phyloP scores from a whole-genome alignment of 2,329 filamentous ascomycete species.

The Emergomyces orientalis region DNA sequence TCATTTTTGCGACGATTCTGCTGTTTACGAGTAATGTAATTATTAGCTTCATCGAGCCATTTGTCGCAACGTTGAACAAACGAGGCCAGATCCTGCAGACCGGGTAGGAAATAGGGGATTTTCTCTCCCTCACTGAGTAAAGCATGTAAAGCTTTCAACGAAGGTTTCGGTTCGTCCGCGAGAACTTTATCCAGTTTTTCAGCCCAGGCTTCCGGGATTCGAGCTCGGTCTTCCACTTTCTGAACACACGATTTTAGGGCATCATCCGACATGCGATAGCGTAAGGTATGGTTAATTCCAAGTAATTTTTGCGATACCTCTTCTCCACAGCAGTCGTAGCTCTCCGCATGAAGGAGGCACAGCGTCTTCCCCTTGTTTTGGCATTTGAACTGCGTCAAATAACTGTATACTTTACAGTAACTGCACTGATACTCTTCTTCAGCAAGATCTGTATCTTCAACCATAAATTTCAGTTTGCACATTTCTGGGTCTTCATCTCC shows the following conservation, averaged over 20 bases:
- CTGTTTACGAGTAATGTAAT: constrained; percentile 93
- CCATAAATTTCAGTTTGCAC: constrained; percentile 53
- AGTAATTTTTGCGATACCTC: constrained; percentile 57
- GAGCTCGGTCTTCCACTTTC: constrained; percentile 78
- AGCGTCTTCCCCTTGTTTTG: constrained; percentile 68
- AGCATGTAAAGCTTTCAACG: constrained; percentile 73
- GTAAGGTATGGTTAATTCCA: constrained; percentile 62
- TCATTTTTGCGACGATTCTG: constrained; percentile 95
- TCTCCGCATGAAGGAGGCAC: constrained; percentile 74
- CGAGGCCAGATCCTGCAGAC: constrained; percentile 68
- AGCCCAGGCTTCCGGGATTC: constrained; percentile 78
- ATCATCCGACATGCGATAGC: constrained; percentile 68
- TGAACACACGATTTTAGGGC: constrained; percentile 56
- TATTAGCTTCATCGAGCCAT: constrained; percentile 94
- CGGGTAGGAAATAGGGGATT: constrained; percentile 81
- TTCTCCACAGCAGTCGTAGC: constrained; percentile 68
- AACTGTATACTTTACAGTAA: constrained; percentile 87
- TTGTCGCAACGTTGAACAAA: constrained; percentile 96
- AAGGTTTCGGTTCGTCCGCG: constrained; percentile 72
- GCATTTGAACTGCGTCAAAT: constrained; percentile 83
- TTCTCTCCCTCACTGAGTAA: constrained; percentile 89
- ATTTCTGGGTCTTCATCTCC: constrained; percentile 36
- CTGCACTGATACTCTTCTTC: constrained; percentile 90
- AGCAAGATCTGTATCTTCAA: constrained; percentile 64
- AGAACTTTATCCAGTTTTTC: constrained; percentile 79